Evolutionary conservation across 1,139 yeast species (phyloP).

Genomic region (Kodamaea anthophila): DNA sequence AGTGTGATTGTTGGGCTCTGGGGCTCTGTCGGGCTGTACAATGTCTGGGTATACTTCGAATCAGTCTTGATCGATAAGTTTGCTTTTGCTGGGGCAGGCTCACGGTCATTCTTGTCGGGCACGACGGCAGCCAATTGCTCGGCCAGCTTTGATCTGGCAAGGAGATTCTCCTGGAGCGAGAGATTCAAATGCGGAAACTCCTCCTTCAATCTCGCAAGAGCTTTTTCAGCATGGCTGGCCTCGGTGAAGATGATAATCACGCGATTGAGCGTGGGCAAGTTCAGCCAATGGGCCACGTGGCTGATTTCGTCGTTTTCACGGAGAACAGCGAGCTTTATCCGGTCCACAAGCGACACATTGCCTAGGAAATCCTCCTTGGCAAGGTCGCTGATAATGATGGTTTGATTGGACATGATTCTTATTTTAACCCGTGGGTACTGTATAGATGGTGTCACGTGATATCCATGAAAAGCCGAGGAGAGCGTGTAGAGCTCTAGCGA

Average conservation of each 20-base stretch:
- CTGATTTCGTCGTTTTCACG: constrained; percentile 16
- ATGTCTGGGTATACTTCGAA: constrained; percentile 10
- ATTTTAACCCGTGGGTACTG: too few relatives aligned
- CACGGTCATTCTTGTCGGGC: too few relatives aligned
- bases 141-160: constrained; percentile 17
- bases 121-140: constrained; percentile 4
- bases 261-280: constrained; percentile 36
- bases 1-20: constrained; percentile 26
- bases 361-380: constrained; percentile 25
- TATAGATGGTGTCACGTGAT: too few relatives aligned
- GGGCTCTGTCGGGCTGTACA: constrained; percentile 16
- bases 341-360: constrained; percentile 28
- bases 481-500: too few relatives aligned
- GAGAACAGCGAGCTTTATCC: constrained; percentile 28
- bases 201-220: constrained; percentile 17
- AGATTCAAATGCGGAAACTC: constrained; percentile 21
- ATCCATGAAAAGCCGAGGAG: too few relatives aligned
- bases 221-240: constrained; percentile 24
- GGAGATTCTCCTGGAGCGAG: constrained; percentile 38
- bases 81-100: too few relatives aligned
- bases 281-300: constrained; percentile 40
- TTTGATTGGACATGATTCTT: constrained; percentile 19
- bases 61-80: too few relatives aligned
- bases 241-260: constrained; percentile 35
- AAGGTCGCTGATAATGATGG: constrained; percentile 35